Evolutionary conservation across 2,329 filamentous ascomycete species (phyloP).

Genomic region (Phaeomoniella chlamydospora): DNA sequence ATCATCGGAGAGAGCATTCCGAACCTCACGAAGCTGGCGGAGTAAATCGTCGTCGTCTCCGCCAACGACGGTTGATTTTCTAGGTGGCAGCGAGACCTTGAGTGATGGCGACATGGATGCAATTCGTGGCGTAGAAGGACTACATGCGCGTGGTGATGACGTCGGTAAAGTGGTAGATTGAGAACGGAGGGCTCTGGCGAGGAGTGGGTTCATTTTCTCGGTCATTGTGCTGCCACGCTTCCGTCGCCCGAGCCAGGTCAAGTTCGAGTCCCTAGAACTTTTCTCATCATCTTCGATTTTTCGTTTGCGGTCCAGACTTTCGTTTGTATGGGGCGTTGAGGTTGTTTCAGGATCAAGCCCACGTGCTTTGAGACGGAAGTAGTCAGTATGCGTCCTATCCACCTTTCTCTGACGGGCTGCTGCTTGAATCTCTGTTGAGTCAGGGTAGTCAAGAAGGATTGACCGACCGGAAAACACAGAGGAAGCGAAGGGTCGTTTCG

Average conservation of each 20-base stretch:
- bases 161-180: background rate
- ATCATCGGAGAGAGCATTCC: constrained; percentile 13
- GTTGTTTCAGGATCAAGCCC: constrained; percentile 25
- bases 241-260: background rate
- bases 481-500: background rate
- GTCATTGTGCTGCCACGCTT: background rate
- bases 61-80: constrained; percentile 1
- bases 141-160: constrained; percentile 2
- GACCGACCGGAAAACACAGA: background rate
- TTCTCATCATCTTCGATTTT: constrained; percentile 7
- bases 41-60: constrained; percentile 13
- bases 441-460: background rate
- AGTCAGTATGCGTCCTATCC: constrained; percentile 33
- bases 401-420: constrained; percentile 7
- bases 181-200: no score
- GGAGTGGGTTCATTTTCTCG: background rate
- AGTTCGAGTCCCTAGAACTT: background rate
- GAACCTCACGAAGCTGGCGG: constrained; percentile 12
- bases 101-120: background rate
- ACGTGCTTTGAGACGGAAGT: constrained; percentile 34
- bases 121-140: constrained; percentile 1
- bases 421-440: background rate
- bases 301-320: constrained; percentile 3
- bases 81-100: background rate
- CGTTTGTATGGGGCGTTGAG: constrained; percentile 11